Evolutionary conservation across 1,284 basidiomycete species (phyloP).

Genomic region (Retiboletus fuscus): DNA sequence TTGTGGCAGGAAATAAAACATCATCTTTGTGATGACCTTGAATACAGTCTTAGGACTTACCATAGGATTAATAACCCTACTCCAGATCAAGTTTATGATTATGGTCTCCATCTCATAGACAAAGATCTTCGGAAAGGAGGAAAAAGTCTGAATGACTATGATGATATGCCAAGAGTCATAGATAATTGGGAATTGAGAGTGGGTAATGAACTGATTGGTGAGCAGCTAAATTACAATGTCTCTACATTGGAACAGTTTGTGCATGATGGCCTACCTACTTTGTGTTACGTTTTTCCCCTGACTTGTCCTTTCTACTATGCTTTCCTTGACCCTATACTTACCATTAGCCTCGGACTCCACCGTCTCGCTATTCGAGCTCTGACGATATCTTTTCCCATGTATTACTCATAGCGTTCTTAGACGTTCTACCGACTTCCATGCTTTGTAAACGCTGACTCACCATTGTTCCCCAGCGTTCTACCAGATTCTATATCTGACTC

Average conservation of each 20-base stretch:
- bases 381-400: too few species aligned
- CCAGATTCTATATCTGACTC: too few species aligned
- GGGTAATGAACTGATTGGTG: background rate
- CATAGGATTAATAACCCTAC: conserved; percentile 6
- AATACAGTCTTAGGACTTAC: background rate
- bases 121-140: background rate
- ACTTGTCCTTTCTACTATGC: too few species aligned
- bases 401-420: too few species aligned
- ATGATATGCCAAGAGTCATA: background rate
- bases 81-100: conserved; percentile 3
- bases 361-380: too few species aligned
- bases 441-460: too few species aligned
- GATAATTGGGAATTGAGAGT: background rate
- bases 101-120: conserved; percentile 4
- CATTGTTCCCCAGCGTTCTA: too few species aligned
- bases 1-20: conserved; percentile 10
- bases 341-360: too few species aligned
- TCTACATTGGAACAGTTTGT: background rate
- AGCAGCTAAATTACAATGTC: background rate
- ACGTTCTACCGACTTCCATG: too few species aligned
- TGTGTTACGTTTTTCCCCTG: too few species aligned
- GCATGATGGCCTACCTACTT: background rate
- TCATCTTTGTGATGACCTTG: background rate
- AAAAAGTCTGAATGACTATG: conserved; percentile 4
- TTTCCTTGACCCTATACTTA: too few species aligned